phyloP scores from a whole-genome alignment of 2,329 filamentous ascomycete species.

The Colletotrichum cuscutae region DNA sequence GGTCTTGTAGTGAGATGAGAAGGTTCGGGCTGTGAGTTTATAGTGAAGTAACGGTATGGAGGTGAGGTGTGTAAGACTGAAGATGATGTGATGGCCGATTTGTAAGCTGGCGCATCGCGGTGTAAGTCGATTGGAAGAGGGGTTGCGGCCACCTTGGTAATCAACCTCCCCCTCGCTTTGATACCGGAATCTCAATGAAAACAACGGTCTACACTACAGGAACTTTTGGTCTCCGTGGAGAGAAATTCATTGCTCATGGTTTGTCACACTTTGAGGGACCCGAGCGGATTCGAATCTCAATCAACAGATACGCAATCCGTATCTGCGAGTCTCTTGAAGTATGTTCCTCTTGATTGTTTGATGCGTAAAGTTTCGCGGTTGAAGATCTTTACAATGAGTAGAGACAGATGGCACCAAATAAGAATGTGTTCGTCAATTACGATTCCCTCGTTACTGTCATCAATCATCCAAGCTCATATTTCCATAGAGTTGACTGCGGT shows the following conservation, averaged over 20 bases:
- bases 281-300: too few relatives aligned
- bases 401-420: too few relatives aligned
- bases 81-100: conserved; percentile 5
- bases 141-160: conserved; percentile 3
- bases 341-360: too few relatives aligned
- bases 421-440: too few relatives aligned
- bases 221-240: neutral
- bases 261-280: neutral
- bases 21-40: neutral
- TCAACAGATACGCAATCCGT: too few relatives aligned
- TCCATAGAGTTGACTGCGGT: too few relatives aligned
- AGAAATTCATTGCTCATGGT: neutral
- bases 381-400: too few relatives aligned
- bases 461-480: too few relatives aligned
- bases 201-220: neutral
- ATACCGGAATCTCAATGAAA: neutral
- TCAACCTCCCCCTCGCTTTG: neutral
- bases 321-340: too few relatives aligned
- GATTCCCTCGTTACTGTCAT: too few relatives aligned
- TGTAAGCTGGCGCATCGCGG: neutral
- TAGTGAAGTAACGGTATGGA: neutral
- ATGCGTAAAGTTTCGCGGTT: too few relatives aligned
- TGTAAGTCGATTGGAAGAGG: neutral
- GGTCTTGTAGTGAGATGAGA: too few relatives aligned
- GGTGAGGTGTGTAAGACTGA: neutral